Evolutionary conservation across 2,329 filamentous ascomycete genomes (phyloP).

Genomic region (Zopfia rhizophila): DNA sequence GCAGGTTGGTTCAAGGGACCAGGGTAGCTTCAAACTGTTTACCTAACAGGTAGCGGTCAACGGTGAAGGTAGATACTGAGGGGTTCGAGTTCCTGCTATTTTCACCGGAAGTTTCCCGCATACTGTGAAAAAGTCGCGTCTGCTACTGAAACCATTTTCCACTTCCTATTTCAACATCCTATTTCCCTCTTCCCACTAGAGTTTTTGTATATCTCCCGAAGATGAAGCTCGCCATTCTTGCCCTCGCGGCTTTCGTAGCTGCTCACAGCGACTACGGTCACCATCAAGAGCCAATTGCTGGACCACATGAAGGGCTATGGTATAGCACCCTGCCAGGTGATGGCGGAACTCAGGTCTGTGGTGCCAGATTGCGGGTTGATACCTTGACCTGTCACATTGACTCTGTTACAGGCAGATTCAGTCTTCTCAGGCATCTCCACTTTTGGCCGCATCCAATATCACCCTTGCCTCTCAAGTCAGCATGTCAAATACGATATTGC

Average conservation of each 20-base stretch:
- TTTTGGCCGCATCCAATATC: constrained; percentile 82
- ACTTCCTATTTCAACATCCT: constrained; percentile 6
- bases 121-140: no score
- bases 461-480: constrained; percentile 76
- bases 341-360: constrained; percentile 80
- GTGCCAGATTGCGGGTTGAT: background rate
- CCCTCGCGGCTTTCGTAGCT: constrained; percentile 61
- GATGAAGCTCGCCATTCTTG: constrained; percentile 43
- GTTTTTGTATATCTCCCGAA: constrained; percentile 11
- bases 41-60: constrained; percentile 47
- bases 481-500: constrained; percentile 84
- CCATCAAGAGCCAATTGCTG: constrained; percentile 69
- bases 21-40: constrained; percentile 45
- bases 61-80: constrained; percentile 34
- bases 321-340: constrained; percentile 86
- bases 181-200: constrained; percentile 5
- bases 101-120: constrained; percentile 33
- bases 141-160: constrained; percentile 2
- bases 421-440: constrained; percentile 91
- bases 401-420: constrained; percentile 73
- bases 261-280: constrained; percentile 70
- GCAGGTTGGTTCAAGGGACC: constrained; percentile 33
- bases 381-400: constrained; percentile 23
- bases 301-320: constrained; percentile 80
- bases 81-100: constrained; percentile 23